Evolutionary conservation across 2,329 filamentous ascomycete genomes (phyloP).

Genomic region (Fusarium torulosum): DNA sequence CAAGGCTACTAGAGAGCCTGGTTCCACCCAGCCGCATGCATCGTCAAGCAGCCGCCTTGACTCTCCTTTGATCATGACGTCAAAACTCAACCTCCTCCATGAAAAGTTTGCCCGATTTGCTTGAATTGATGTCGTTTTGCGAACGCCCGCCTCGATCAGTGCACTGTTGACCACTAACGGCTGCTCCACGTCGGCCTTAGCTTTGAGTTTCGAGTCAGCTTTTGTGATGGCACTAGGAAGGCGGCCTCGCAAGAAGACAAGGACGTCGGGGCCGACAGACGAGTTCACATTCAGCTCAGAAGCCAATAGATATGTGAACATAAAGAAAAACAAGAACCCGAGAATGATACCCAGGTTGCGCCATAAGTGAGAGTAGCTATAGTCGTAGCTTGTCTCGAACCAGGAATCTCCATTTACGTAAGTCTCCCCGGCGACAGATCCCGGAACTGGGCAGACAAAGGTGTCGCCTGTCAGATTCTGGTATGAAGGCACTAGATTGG

Average conservation of each 20-base stretch:
- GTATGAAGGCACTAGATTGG: conserved; percentile 1
- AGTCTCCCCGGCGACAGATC: conserved; percentile 65
- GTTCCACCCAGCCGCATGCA: conserved; percentile 2
- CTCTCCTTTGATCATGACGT: conserved; percentile 2
- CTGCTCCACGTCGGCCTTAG: background rate
- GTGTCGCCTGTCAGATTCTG: background rate
- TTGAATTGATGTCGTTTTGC: background rate
- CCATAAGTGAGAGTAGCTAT: conserved; percentile 70
- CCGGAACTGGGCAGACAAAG: conserved; percentile 63
- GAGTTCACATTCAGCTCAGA: conserved; percentile 68
- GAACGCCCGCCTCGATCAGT: background rate
- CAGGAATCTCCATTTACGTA: conserved; percentile 71
- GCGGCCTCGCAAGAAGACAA: conserved; percentile 73
- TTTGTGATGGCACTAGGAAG: conserved; percentile 53
- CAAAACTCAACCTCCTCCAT: background rate
- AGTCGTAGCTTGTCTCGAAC: conserved; percentile 67
- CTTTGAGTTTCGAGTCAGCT: background rate
- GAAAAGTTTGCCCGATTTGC: background rate
- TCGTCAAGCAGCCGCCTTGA: background rate
- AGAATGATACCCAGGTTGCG: conserved; percentile 77
- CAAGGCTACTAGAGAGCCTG: conserved; percentile 5
- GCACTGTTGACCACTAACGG: background rate
- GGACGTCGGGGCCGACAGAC: conserved; percentile 69
- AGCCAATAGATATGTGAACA: conserved; percentile 70
- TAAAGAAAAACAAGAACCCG: conserved; percentile 75